These are phyloP conservation scores for Exobasidium rhododendri DNA, from an alignment of 1,284 basidiomycete species.

Conservation along the genomic window DNA sequence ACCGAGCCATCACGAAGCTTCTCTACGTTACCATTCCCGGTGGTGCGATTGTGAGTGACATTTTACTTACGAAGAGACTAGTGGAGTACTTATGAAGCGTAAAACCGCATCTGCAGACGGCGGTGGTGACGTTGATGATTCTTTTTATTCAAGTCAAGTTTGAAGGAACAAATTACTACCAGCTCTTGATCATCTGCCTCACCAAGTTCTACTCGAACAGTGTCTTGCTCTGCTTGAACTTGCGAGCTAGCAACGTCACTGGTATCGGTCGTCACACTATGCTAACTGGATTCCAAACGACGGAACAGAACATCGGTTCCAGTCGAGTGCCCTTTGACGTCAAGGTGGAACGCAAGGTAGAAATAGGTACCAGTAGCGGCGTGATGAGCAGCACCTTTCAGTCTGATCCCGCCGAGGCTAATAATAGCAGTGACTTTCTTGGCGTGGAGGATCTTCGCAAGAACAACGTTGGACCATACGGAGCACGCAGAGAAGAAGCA, in stretches of 20 bases:
- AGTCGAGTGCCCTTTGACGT: not conserved
- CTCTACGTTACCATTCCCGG: conserved; percentile 6
- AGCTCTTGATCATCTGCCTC: conserved; percentile 3
- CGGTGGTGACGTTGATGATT: not conserved
- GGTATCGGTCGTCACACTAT: not conserved
- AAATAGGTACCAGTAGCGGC: not conserved
- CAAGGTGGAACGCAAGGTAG: not conserved
- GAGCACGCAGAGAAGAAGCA: too few relatives aligned
- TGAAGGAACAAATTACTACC: not conserved
- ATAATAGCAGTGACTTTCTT: not conserved
- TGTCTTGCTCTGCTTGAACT: conserved; percentile 5
- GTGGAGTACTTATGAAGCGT: not conserved
- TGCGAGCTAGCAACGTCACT: not conserved
- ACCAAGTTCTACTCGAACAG: conserved; percentile 11
- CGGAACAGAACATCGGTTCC: not conserved
- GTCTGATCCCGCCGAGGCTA: not conserved
- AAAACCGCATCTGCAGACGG: not conserved
- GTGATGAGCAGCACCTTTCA: not conserved
- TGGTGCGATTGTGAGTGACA: not conserved
- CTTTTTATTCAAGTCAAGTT: conserved; percentile 2
- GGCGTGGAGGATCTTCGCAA: not conserved
- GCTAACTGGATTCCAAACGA: not conserved
- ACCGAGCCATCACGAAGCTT: conserved; percentile 7
- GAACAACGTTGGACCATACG: too few relatives aligned
- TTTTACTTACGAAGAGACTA: not conserved